These are phyloP conservation scores for Geosmithia flava DNA, from an alignment of 2,329 filamentous ascomycete species.

Conservation along the genomic window DNA sequence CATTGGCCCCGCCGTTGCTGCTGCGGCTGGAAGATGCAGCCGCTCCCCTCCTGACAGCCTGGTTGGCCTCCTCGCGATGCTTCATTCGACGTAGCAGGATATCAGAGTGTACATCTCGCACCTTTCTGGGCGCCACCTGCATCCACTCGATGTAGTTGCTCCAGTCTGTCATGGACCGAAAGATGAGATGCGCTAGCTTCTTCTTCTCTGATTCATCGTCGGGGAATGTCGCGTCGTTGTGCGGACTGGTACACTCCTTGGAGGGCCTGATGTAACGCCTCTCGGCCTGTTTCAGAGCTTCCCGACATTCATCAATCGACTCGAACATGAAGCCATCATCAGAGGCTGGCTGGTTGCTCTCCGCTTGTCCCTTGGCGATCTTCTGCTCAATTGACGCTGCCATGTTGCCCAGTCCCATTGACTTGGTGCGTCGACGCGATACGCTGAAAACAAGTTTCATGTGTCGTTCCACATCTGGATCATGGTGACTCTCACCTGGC, in stretches of 20 bases:
- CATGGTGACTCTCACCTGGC: no score
- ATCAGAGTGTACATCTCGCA: neutral
- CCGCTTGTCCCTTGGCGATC: no score
- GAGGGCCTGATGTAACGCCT: neutral
- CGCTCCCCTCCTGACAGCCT: neutral
- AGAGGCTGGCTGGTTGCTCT: neutral
- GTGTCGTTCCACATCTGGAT: no score
- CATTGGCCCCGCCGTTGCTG: neutral
- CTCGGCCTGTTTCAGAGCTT: neutral
- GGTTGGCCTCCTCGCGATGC: neutral
- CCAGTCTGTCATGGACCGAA: constrained; percentile 12
- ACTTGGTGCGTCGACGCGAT: no score
- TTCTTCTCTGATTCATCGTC: neutral
- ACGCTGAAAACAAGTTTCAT: no score
- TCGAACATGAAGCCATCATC: neutral
- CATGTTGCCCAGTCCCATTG: neutral
- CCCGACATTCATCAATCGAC: neutral
- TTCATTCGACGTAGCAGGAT: neutral
- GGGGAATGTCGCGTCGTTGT: constrained; percentile 2
- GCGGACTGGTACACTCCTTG: neutral
- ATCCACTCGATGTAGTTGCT: constrained; percentile 10
- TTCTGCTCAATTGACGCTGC: no score
- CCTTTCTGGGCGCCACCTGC: constrained; percentile 3
- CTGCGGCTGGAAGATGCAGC: no score
- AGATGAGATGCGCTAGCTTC: constrained; percentile 5